These are phyloP conservation scores for Dianthus caryophyllus DNA, from an alignment of 148 eudicot species.

Conservation along the genomic window DNA sequence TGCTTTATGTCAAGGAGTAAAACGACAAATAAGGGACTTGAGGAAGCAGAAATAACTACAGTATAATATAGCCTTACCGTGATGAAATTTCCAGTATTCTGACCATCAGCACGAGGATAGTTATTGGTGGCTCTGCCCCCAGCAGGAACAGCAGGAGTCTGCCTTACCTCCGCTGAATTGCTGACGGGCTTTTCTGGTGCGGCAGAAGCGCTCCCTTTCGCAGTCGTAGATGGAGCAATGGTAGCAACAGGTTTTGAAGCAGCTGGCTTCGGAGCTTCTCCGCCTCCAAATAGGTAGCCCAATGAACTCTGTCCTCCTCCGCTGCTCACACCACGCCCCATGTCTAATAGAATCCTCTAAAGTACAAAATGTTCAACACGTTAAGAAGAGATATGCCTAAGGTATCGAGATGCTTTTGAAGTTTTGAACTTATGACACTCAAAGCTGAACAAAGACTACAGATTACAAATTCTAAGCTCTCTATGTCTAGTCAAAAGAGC, in stretches of 20 bases:
- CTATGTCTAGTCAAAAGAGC: neutral
- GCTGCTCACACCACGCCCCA: constrained; percentile 95
- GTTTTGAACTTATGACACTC: neutral
- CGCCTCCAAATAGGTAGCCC: constrained; percentile 75
- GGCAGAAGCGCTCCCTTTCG: constrained; percentile 26
- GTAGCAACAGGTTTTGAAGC: constrained; percentile 47
- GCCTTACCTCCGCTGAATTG: constrained; percentile 39
- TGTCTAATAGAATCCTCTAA: constrained; percentile 23
- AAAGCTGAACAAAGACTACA: neutral
- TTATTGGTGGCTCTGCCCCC: constrained; percentile 68
- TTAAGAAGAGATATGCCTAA: neutral
- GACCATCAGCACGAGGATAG: constrained; percentile 75
- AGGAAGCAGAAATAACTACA: neutral
- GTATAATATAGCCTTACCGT: constrained; percentile 43
- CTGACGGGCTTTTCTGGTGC: constrained; percentile 32
- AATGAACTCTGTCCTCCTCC: constrained; percentile 94
- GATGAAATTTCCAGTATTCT: constrained; percentile 85
- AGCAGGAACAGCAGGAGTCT: constrained; percentile 74
- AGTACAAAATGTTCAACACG: neutral
- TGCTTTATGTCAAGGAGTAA: neutral
- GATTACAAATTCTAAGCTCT: neutral
- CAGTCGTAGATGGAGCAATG: constrained; percentile 28
- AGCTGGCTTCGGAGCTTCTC: constrained; percentile 63
- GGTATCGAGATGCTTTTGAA: neutral
- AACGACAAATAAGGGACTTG: neutral